Percentiles rank a stretch among this genome's conserved stretches.
These are phyloP conservation scores for Epichloe sp. DNA, from an alignment of 2,329 filamentous ascomycete species.

Conservation along the genomic window DNA sequence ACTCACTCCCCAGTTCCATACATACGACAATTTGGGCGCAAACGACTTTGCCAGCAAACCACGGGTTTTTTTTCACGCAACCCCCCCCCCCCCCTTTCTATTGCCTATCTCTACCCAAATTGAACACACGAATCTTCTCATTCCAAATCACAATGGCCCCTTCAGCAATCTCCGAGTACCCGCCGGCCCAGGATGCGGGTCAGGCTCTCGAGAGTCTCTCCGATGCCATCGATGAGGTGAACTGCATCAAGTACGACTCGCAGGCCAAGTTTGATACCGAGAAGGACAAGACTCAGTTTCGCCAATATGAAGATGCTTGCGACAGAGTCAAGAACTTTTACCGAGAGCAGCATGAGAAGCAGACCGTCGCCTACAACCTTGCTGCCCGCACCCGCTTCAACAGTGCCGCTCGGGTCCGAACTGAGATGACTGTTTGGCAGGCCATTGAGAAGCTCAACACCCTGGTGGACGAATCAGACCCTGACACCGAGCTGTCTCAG, in stretches of 20 bases:
- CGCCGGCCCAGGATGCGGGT: constrained; percentile 8
- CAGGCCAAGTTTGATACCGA: constrained; percentile 55
- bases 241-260: constrained; percentile 35
- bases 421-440: constrained; percentile 77
- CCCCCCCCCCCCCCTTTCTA: no score
- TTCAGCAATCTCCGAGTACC: constrained; percentile 11
- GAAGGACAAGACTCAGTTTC: constrained; percentile 70
- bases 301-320: constrained; percentile 72
- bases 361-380: constrained; percentile 75
- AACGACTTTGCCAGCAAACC: neutral
- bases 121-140: neutral
- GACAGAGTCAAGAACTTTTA: constrained; percentile 83
- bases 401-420: constrained; percentile 44
- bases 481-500: constrained; percentile 75
- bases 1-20: no score
- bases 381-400: constrained; percentile 51
- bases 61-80: neutral
- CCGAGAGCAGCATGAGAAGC: constrained; percentile 55
- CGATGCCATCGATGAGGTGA: constrained; percentile 37
- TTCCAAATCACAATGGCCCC: constrained; percentile 13
- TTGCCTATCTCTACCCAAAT: neutral
- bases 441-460: constrained; percentile 89
- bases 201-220: constrained; percentile 34
- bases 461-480: constrained; percentile 81
- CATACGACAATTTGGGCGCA: no score